Evolutionary conservation across 352 stramenopile species (phyloP), one percentile per base, ranked within the genome.

Genomic region (Phytophthora pisi): DNA sequence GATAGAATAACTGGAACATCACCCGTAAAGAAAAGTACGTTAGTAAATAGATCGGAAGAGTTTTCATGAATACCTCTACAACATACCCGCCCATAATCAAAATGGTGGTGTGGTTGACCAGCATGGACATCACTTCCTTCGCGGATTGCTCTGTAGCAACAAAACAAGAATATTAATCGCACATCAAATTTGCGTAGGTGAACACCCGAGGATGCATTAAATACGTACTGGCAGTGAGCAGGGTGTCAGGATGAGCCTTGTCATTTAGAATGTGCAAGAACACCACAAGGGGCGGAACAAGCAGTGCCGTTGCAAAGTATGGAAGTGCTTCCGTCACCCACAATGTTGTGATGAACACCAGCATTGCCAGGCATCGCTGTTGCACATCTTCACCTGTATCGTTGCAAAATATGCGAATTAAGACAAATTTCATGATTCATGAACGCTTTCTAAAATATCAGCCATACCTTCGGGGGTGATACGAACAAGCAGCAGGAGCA

Each of bases 41-140:
- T 53, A 67, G 40, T 46, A 18, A 54, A 20, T 2, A 15, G 24
- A 28, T 58, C 36, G 13, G 20, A 9, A 18, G 2, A 31, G 26
- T 13, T 0, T 40, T 26, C 0, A 24, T 7, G 16, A 51, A 40
- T 30, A 47, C 13, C 0, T 55, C 15, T 5, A 58, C 23, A 24
- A 59, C 72, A 58, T 81, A 96, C 64, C 92, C 92, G 66, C 92
- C 92, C 87, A 98, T 96, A 69, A 98, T 97, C 16, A 98, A 70
- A 45, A 98, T 92, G 16, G 92, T 97, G 26, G 92, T 97, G 78
- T 97, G 90, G 71, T 97, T 97, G 52, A 98, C 90, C 15, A 98
- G 74, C 68, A 85, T 68, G 0, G 89, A 91, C 85, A 92, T 96
- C 15, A 97, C 91, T 68, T 97, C 84, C 46, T 97, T 96, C 18